Evolutionary conservation across 306 rosid genomes (phyloP).

Genomic region (Amphicarpaea edgeworthii): DNA sequence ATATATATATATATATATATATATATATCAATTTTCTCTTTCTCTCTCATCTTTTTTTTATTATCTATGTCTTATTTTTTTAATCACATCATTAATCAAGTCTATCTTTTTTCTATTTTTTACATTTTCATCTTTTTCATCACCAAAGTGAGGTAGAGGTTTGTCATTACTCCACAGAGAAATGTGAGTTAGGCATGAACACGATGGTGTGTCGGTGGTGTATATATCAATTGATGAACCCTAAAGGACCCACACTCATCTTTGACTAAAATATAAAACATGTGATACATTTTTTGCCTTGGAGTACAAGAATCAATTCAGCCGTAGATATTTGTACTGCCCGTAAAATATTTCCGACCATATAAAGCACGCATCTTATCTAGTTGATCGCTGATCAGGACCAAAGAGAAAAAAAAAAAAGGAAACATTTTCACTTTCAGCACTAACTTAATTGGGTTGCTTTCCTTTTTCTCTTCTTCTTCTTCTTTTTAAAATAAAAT

Average conservation of each 20-base stretch:
- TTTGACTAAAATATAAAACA: not conserved
- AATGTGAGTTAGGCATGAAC: not conserved
- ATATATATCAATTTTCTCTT: too few relatives aligned
- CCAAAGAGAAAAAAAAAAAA: not conserved
- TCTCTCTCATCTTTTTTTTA: too few relatives aligned
- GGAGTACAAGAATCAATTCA: not conserved
- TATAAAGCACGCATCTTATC: constrained; percentile 11
- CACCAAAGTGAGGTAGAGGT: too few relatives aligned
- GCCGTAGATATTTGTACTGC: not conserved
- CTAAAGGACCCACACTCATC: too few relatives aligned
- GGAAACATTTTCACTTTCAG: not conserved
- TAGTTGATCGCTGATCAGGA: not conserved
- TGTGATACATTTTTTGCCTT: not conserved
- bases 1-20: too few relatives aligned
- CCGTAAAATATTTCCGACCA: not conserved
- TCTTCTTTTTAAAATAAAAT: too few relatives aligned
- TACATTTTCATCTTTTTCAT: too few relatives aligned
- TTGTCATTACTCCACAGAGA: not conserved
- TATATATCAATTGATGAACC: not conserved
- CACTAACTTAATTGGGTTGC: not conserved
- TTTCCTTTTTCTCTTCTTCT: not conserved
- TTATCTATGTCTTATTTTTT: too few relatives aligned
- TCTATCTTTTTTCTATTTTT: too few relatives aligned
- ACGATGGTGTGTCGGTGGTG: not conserved
- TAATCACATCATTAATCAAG: too few relatives aligned